phyloP scores from a whole-genome alignment of 2,329 filamentous ascomycete species.

The Helotiales sp. region DNA sequence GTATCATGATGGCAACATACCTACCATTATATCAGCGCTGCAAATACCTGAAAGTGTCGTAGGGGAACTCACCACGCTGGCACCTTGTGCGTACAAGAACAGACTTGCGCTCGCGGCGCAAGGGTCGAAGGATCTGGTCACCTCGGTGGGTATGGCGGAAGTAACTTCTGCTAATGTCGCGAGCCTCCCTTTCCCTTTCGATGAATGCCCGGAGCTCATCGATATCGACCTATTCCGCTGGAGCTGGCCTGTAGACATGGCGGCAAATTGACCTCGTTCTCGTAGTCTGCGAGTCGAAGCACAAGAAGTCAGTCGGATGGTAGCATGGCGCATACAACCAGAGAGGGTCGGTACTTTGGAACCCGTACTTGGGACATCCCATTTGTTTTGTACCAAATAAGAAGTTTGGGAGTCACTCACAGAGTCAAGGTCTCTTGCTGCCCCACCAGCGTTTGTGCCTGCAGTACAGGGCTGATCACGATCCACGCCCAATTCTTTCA shows the following conservation, averaged over 20 bases:
- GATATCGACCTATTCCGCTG: slow-evolving; percentile 61
- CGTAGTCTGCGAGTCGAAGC: slow-evolving; percentile 29
- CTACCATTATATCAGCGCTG: slow-evolving; percentile 74
- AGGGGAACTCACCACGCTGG: no score
- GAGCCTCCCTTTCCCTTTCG: slow-evolving; percentile 44
- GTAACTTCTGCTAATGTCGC: slow-evolving; percentile 52
- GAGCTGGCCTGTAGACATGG: slow-evolving; percentile 58
- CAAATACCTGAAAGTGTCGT: no score
- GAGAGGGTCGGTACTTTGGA: slow-evolving; percentile 21
- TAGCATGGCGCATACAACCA: slow-evolving; percentile 27
- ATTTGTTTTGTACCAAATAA: slow-evolving; percentile 21
- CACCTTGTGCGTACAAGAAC: slow-evolving; percentile 64
- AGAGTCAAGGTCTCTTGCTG: slow-evolving; percentile 32
- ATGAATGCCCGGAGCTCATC: slow-evolving; percentile 56
- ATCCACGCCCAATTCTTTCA: slow-evolving; percentile 35
- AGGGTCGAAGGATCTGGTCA: slow-evolving; percentile 70
- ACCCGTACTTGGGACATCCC: slow-evolving; percentile 20
- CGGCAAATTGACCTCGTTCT: slow-evolving; percentile 36
- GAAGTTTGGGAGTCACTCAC: slow-evolving; percentile 27
- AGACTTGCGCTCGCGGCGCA: slow-evolving; percentile 89
- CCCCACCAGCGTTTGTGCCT: slow-evolving; percentile 32
- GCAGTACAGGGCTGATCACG: slow-evolving; percentile 37
- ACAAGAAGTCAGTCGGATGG: slow-evolving; percentile 34
- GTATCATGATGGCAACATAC: slow-evolving; percentile 92
- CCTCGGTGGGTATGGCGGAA: slow-evolving; percentile 45